A percentile compares a stretch with the other conserved stretches of the same genome.
Evolutionary conservation across 2,329 filamentous ascomycete species (phyloP).

Genomic region (Aspergillus versicolor): DNA sequence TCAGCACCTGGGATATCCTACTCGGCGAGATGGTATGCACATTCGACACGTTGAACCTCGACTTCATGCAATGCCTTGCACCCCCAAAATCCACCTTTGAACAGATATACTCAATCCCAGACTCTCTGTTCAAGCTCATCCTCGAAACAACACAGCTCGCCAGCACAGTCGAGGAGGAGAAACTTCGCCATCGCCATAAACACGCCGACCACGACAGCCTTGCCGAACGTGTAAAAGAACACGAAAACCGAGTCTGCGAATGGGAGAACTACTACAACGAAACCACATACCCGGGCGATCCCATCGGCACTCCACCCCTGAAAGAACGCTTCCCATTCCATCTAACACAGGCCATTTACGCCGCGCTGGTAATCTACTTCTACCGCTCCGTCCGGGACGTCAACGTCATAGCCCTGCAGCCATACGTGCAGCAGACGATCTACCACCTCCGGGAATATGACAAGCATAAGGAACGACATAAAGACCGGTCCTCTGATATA

Average conservation of each 20-base stretch:
- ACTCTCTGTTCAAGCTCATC: conserved; percentile 8
- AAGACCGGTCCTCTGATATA: conserved; percentile 6
- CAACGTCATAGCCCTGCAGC: background rate
- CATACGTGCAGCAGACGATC: conserved; percentile 8
- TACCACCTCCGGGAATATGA: conserved; percentile 2
- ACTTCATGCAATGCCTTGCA: conserved; percentile 3
- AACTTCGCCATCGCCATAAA: background rate
- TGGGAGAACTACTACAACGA: conserved; percentile 6
- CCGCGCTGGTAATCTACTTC: conserved; percentile 8
- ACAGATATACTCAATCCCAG: conserved; percentile 4
- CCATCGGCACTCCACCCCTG: background rate
- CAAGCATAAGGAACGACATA: conserved; percentile 2
- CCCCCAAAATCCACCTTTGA: conserved; percentile 7
- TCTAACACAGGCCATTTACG: conserved; percentile 5
- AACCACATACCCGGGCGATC: background rate
- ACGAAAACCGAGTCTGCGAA: conserved; percentile 2
- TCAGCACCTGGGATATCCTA: background rate
- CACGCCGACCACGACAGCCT: background rate
- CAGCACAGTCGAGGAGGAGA: background rate
- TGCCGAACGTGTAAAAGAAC: background rate
- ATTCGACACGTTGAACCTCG: background rate
- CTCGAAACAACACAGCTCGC: conserved; percentile 7
- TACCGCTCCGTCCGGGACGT: conserved; percentile 6
- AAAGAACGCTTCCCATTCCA: conserved; percentile 9
- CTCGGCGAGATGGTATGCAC: background rate